Base-by-base conservation (phyloP, 2,329 filamentous ascomycete genomes). In the Sporothrix brasiliensis region DNA sequence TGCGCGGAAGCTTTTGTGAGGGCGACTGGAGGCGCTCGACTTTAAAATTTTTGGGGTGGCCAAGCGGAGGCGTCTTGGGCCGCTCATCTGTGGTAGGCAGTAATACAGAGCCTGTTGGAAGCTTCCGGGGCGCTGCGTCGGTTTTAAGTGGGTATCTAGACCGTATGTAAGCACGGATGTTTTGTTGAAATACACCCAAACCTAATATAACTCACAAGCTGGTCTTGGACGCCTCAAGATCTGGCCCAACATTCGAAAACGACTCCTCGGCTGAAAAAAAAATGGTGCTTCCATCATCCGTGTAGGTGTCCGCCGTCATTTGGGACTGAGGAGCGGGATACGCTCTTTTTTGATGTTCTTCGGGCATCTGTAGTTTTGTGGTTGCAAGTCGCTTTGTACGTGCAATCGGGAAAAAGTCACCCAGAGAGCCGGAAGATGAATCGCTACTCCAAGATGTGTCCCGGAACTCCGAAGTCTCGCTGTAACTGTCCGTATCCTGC, bases 1-100 rank as follows among this genome's bases (percentile, higher is more conserved):
- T 86, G 0, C 79, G 79, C 3, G 75, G 69, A 1, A 79, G 74
- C 69, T 79, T 81, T 68, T 77, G 79, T 53, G 70, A 75, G 7
- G 79, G 78, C 7, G 78, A 79, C 49, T 77, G 69, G 7, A 80
- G 76, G 3, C 75, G 74, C 44, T 53, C 68, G 3, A 72, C 63
- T 24, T 68, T 68, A 3, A 21, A 19, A 6, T 70, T 73, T 30
- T 73, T 72, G 2, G 72, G 73, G 1, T 67, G 68, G 2, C 56
- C 70, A 30, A 74, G 73, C 24, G 75, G 74, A 30, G 77, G 74
- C 54, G 73, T 68, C 3, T 19, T 69, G 19, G 73, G 56, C 19
- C 73, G 71, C n/a, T 68, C 52, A 50, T 69, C 60, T 13, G 44
- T 67, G 39, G 65, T 50, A 39, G 66, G 47, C 10, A 21, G 66